phyloP scores from a whole-genome alignment of 495 filamentous ascomycete species.

The Penicillium canariense region DNA sequence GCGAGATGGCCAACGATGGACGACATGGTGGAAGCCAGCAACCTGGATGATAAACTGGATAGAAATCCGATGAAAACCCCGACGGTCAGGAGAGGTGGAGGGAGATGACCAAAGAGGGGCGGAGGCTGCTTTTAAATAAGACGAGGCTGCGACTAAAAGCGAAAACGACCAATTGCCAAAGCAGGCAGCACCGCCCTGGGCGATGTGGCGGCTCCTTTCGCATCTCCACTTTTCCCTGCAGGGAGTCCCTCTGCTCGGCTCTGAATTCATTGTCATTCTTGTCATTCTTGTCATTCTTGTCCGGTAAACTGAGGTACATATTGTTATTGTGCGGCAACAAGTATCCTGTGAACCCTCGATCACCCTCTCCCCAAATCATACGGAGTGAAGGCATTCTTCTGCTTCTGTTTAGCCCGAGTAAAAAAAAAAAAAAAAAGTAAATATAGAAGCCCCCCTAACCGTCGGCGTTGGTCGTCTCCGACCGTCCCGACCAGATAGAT shows the following conservation, averaged over 20 bases:
- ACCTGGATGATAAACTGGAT: neutral
- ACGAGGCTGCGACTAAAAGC: too few species aligned
- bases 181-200: neutral
- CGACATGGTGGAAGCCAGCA: constrained; percentile 17
- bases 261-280: too few species aligned
- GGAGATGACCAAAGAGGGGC: neutral
- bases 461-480: neutral
- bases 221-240: too few species aligned
- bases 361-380: too few species aligned
- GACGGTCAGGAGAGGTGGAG: neutral
- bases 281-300: too few species aligned
- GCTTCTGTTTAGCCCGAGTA: neutral
- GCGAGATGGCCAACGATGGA: constrained; percentile 20
- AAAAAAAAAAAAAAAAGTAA: neutral
- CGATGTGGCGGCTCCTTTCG: too few species aligned
- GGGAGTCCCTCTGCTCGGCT: too few species aligned
- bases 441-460: neutral
- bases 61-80: constrained; percentile 2
- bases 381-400: too few species aligned
- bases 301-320: too few species aligned
- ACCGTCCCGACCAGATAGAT: neutral
- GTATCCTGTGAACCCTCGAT: too few species aligned
- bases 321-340: too few species aligned
- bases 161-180: neutral
- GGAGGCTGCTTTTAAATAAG: neutral